Evolutionary conservation across 2,329 filamentous ascomycete species (phyloP).

Genomic region (Neofusicoccum umdonicola): DNA sequence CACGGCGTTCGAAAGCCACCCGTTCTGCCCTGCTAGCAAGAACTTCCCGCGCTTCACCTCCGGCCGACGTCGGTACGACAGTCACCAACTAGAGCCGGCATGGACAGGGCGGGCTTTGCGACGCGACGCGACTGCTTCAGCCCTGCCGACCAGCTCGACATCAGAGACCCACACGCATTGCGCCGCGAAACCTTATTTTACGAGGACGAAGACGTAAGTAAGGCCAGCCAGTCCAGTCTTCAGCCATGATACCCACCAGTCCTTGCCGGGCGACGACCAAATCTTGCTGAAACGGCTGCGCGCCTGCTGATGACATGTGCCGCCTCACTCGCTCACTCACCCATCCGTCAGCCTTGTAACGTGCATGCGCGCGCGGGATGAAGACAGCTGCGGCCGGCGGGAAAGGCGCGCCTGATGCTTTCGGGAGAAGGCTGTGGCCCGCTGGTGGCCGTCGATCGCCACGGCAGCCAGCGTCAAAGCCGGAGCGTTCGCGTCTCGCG

Average conservation of each 20-base stretch:
- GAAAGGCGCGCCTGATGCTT: too few species aligned
- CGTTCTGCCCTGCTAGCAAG: neutral
- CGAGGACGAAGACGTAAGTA: neutral
- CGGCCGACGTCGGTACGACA: too few species aligned
- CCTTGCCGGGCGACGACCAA: neutral
- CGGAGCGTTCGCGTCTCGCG: neutral
- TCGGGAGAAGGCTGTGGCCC: too few species aligned
- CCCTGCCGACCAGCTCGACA: slow-evolving; percentile 2
- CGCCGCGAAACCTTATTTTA: slow-evolving; percentile 7
- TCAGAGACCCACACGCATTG: slow-evolving; percentile 2
- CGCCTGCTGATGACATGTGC: too few species aligned
- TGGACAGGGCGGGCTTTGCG: too few species aligned
- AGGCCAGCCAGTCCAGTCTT: neutral
- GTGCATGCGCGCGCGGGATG: neutral
- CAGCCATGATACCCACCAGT: neutral
- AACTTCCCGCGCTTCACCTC: neutral
- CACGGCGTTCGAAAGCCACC: neutral
- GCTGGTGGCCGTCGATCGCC: neutral
- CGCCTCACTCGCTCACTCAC: too few species aligned
- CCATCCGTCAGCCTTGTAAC: too few species aligned
- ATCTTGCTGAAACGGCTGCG: slow-evolving; percentile 1
- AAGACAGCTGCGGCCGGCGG: too few species aligned
- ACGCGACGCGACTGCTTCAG: neutral
- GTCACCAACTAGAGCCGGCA: too few species aligned
- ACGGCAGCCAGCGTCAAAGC: neutral